Percentiles rank a stretch among this genome's conserved stretches.
phyloP scores from a whole-genome alignment of 2,329 filamentous ascomycete genomes.

The Trichophyton verrucosum region DNA sequence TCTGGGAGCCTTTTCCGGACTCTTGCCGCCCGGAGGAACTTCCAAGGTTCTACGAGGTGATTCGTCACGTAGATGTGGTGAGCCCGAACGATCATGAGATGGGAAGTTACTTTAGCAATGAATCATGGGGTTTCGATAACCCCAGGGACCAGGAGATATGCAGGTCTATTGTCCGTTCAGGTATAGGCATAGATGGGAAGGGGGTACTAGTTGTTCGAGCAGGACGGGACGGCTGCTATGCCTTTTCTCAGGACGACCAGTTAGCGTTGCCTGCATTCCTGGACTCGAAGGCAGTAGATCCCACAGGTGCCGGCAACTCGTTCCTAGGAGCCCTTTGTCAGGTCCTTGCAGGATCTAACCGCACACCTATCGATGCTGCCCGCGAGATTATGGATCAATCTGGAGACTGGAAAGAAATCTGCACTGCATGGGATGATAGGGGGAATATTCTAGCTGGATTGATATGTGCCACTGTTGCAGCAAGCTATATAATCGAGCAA shows the following conservation, averaged over 20 bases:
- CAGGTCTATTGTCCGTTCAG: constrained; percentile 24
- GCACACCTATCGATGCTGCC: constrained; percentile 22
- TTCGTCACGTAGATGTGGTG: constrained; percentile 46
- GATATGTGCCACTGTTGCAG: constrained; percentile 66
- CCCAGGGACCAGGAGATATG: constrained; percentile 23
- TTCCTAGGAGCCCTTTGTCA: constrained; percentile 58
- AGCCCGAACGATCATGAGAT: constrained; percentile 83
- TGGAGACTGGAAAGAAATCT: constrained; percentile 39
- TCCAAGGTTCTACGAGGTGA: constrained; percentile 40
- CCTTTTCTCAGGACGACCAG: constrained; percentile 29
- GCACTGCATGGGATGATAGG: constrained; percentile 37
- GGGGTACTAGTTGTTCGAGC: constrained; percentile 43
- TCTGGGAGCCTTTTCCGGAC: constrained; percentile 95
- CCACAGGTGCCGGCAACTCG: constrained; percentile 85
- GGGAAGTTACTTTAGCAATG: constrained; percentile 63
- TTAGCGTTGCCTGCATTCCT: constrained; percentile 74
- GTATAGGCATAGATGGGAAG: constrained; percentile 26
- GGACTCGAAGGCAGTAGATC: constrained; percentile 57
- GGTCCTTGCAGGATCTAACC: constrained; percentile 37
- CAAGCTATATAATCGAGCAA: constrained; percentile 91
- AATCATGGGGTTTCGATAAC: constrained; percentile 24
- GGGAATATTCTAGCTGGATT: constrained; percentile 51
- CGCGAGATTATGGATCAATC: constrained; percentile 33
- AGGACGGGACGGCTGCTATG: constrained; percentile 47
- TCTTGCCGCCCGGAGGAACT: constrained; percentile 59